phyloP scores from a whole-genome alignment of 257 asterid species.

The Misopates orontium region DNA sequence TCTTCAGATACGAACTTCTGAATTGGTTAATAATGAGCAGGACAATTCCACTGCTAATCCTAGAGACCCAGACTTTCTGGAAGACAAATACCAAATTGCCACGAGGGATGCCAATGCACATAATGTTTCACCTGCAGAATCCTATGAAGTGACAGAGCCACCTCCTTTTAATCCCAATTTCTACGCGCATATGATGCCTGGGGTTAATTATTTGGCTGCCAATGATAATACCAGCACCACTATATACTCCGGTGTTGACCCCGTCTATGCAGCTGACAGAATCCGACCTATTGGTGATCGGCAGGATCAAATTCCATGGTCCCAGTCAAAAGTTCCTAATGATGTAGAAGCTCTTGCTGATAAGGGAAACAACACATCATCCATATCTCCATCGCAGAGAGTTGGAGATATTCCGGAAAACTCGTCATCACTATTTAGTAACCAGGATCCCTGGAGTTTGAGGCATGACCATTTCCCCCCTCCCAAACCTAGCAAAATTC shows the following conservation, averaged over 20 bases:
- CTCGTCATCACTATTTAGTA: conserved; percentile 61
- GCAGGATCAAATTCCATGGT: conserved; percentile 47
- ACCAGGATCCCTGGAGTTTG: conserved; percentile 88
- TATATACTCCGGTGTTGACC: conserved; percentile 39
- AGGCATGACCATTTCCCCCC: conserved; percentile 72
- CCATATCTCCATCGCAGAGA: conserved; percentile 44
- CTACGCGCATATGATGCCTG: conserved; percentile 34
- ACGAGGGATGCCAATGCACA: conserved; percentile 32
- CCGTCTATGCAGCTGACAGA: conserved; percentile 42
- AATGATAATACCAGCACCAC: conserved; percentile 34
- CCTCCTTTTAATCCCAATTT: conserved; percentile 40
- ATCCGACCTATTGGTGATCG: conserved; percentile 39
- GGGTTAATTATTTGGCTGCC: conserved; percentile 34
- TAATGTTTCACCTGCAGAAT: conserved; percentile 42
- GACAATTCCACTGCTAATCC: conserved; percentile 37
- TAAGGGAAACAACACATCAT: conserved; percentile 37
- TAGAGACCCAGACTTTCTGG: conserved; percentile 37
- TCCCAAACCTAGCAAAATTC: conserved; percentile 73
- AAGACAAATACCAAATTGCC: conserved; percentile 36
- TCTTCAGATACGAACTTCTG: conserved; percentile 60
- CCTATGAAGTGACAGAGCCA: conserved; percentile 40
- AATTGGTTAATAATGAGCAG: conserved; percentile 41
- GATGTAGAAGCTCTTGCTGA: conserved; percentile 40
- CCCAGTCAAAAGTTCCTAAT: conserved; percentile 45
- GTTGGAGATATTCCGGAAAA: conserved; percentile 51